These are phyloP conservation scores for Hericium alpestre DNA, from an alignment of 768 basidiomycete genomes.

Conservation along the genomic window DNA sequence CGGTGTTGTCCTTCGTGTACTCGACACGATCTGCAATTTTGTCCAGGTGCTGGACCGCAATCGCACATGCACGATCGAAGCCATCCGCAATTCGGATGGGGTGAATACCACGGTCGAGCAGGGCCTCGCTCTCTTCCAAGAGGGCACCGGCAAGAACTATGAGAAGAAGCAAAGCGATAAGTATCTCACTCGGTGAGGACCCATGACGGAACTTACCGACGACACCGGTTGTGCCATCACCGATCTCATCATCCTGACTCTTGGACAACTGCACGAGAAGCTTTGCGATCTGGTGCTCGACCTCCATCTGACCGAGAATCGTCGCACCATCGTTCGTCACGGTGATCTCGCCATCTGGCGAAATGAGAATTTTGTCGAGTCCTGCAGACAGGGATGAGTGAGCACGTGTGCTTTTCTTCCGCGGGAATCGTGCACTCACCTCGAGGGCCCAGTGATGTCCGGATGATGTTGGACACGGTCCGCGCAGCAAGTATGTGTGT, in stretches of 20 bases:
- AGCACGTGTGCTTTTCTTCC: background rate
- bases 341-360: slow-evolving; percentile 96
- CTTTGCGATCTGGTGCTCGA: slow-evolving; percentile 98
- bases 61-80: slow-evolving; percentile 86
- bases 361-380: slow-evolving; percentile 89
- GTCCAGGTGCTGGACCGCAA: slow-evolving; percentile 86
- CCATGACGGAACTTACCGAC: slow-evolving; percentile 61
- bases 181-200: background rate
- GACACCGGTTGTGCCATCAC: slow-evolving; percentile 98
- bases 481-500: slow-evolving; percentile 93
- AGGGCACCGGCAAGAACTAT: slow-evolving; percentile 91
- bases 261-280: slow-evolving; percentile 92
- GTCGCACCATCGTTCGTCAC: slow-evolving; percentile 99
- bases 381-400: slow-evolving; percentile 34
- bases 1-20: slow-evolving; percentile 72
- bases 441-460: slow-evolving; percentile 90
- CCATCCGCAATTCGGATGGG: slow-evolving; percentile 99
- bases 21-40: slow-evolving; percentile 82
- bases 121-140: slow-evolving; percentile 83
- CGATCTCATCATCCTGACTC: slow-evolving; percentile 99
- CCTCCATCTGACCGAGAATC: slow-evolving; percentile 96
- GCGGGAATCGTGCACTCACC: slow-evolving; percentile 34
- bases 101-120: slow-evolving; percentile 99
- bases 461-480: slow-evolving; percentile 88
- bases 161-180: background rate